phyloP scores from a whole-genome alignment of 805 yeast species.

The Starmerella geochares region DNA sequence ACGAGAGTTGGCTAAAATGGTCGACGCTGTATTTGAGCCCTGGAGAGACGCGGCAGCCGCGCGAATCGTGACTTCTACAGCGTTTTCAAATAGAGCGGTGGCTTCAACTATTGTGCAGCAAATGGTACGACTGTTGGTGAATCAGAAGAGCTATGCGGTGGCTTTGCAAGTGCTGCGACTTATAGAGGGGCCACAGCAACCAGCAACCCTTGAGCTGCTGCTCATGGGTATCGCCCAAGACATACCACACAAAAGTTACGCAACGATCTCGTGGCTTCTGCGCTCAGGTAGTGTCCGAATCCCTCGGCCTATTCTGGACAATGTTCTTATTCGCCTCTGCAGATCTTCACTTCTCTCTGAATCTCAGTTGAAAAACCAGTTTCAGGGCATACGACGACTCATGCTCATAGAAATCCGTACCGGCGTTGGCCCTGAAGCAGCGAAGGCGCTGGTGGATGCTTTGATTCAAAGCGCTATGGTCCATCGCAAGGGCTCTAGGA shows the following conservation, averaged over 20 bases:
- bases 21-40: slow-evolving; percentile 19
- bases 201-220: slow-evolving; percentile 9
- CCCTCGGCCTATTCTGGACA: slow-evolving; percentile 21
- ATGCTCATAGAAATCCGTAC: slow-evolving; percentile 10
- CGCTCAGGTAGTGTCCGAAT: slow-evolving; percentile 7
- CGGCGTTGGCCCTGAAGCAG: slow-evolving; percentile 11
- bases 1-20: neutral
- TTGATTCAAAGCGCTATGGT: slow-evolving; percentile 22
- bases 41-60: neutral
- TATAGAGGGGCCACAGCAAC: neutral
- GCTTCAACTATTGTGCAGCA: slow-evolving; percentile 2
- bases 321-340: slow-evolving; percentile 24
- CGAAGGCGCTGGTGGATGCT: slow-evolving; percentile 25
- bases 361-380: slow-evolving; percentile 23
- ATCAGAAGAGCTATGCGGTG: slow-evolving; percentile 15
- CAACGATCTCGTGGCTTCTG: slow-evolving; percentile 25
- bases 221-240: slow-evolving; percentile 22
- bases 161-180: slow-evolving; percentile 22
- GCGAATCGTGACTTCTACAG: neutral
- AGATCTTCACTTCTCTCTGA: slow-evolving; percentile 22
- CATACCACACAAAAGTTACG: slow-evolving; percentile 23
- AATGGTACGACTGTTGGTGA: neutral
- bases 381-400: slow-evolving; percentile 20
- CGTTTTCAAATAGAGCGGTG: neutral
- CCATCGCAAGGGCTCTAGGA: slow-evolving; percentile 25